Evolutionary conservation across 768 basidiomycete genomes (phyloP).

Genomic region (Mycena indigotica): DNA sequence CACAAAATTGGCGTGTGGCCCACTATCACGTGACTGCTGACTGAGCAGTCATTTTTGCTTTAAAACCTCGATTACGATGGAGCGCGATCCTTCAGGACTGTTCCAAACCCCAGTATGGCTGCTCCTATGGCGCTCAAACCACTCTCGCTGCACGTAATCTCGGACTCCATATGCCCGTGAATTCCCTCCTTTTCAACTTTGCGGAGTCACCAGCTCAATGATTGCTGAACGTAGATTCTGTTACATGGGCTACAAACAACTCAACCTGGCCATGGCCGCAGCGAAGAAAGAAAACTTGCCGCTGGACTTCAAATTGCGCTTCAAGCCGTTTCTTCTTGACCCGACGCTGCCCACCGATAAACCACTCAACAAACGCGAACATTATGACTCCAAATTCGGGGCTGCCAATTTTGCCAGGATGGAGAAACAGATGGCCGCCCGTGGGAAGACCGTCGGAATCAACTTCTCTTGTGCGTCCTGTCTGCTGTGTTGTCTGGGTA

Average conservation of each 20-base stretch:
- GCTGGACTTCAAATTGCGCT: slow-evolving; percentile 19
- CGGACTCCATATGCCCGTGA: slow-evolving; percentile 23
- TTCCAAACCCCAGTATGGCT: no score
- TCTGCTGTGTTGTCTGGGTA: neutral
- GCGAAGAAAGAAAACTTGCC: slow-evolving; percentile 22
- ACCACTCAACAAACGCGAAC: slow-evolving; percentile 15
- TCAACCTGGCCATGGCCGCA: slow-evolving; percentile 12
- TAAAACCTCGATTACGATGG: neutral
- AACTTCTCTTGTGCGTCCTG: slow-evolving; percentile 15
- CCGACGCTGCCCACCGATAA: slow-evolving; percentile 7
- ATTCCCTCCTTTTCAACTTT: no score
- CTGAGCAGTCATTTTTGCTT: neutral
- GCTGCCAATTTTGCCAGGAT: slow-evolving; percentile 3
- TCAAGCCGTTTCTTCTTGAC: slow-evolving; percentile 23
- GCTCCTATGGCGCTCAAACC: slow-evolving; percentile 16
- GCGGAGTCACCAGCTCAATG: no score
- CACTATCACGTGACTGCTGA: slow-evolving; percentile 1
- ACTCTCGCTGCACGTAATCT: slow-evolving; percentile 16
- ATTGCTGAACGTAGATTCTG: slow-evolving; percentile 20
- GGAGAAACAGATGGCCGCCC: slow-evolving; percentile 14
- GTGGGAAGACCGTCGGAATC: slow-evolving; percentile 13
- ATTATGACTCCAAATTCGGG: slow-evolving; percentile 10
- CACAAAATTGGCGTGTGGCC: no score
- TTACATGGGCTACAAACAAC: slow-evolving; percentile 21
- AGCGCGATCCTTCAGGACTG: neutral